These are phyloP conservation scores for Inga leiocalycina DNA, from an alignment of 306 rosid genomes.

Conservation along the genomic window DNA sequence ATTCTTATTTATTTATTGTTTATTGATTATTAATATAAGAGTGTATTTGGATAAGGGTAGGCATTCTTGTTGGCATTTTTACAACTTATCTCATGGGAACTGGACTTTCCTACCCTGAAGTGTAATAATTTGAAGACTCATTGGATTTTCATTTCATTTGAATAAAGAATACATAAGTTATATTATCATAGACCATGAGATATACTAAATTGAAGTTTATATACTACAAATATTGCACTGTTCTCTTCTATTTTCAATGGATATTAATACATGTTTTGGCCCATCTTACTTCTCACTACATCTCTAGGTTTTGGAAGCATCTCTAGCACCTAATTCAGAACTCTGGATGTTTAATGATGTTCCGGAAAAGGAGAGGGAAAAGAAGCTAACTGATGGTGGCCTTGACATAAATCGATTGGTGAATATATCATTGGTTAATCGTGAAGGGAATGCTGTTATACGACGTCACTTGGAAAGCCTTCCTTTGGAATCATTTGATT, in stretches of 20 bases:
- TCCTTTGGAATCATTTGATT: constrained; percentile 88
- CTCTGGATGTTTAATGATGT: constrained; percentile 98
- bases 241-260: constrained; percentile 11
- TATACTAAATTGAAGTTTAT: background rate
- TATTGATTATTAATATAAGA: background rate
- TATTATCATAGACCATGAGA: background rate
- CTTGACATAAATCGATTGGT: constrained; percentile 75
- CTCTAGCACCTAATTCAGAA: constrained; percentile 81
- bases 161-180: background rate
- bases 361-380: constrained; percentile 79
- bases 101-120: background rate
- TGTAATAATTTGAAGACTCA: background rate
- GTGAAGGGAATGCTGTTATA: constrained; percentile 93
- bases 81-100: background rate
- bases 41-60: background rate
- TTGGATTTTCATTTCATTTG: background rate
- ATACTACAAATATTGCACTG: no score
- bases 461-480: constrained; percentile 93
- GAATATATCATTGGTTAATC: constrained; percentile 75
- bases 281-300: constrained; percentile 24
- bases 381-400: constrained; percentile 85
- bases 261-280: background rate
- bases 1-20: background rate
- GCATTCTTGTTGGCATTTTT: background rate
- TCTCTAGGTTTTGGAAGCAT: constrained; percentile 82